These are phyloP conservation scores for Paecilomyces dactylethromorphus DNA, from an alignment of 2,329 filamentous ascomycete genomes.

Conservation along the genomic window DNA sequence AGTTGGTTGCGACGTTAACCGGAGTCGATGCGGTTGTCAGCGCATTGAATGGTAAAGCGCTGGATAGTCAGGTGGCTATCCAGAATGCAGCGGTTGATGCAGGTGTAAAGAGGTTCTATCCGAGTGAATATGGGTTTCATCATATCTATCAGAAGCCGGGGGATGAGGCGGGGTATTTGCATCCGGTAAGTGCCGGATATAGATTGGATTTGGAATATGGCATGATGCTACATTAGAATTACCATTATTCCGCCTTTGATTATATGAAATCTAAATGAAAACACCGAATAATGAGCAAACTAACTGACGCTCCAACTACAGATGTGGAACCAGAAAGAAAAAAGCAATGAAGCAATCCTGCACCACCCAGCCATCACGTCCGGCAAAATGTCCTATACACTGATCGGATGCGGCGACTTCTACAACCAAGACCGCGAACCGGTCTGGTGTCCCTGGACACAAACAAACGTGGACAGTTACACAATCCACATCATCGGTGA, in stretches of 20 bases:
- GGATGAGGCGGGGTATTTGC: conserved; percentile 13
- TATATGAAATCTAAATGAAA: neutral
- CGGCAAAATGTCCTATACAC: conserved; percentile 21
- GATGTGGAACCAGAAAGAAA: conserved; percentile 10
- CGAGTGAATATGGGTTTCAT: conserved; percentile 19
- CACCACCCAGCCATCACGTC: conserved; percentile 14
- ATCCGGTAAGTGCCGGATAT: conserved; percentile 8
- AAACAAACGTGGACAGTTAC: conserved; percentile 12
- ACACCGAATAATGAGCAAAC: neutral
- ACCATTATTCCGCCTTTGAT: neutral
- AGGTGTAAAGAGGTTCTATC: conserved; percentile 20
- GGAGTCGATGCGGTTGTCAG: conserved; percentile 18
- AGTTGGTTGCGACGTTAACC: conserved; percentile 8
- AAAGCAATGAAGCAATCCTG: conserved; percentile 10
- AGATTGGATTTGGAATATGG: too few species aligned
- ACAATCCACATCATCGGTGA: conserved; percentile 17
- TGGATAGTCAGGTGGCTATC: conserved; percentile 12
- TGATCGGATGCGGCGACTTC: conserved; percentile 25
- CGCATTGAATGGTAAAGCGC: conserved; percentile 14
- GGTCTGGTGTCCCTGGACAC: conserved; percentile 20
- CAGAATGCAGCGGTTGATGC: conserved; percentile 19
- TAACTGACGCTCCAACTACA: neutral
- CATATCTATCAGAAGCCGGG: conserved; percentile 15
- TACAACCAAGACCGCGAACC: conserved; percentile 22
- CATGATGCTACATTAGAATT: too few species aligned